A percentile compares a stretch with the other conserved stretches of the same genome.
These are phyloP conservation scores for Eremomyces bilateralis DNA, from an alignment of 495 filamentous ascomycete genomes.

Conservation along the genomic window DNA sequence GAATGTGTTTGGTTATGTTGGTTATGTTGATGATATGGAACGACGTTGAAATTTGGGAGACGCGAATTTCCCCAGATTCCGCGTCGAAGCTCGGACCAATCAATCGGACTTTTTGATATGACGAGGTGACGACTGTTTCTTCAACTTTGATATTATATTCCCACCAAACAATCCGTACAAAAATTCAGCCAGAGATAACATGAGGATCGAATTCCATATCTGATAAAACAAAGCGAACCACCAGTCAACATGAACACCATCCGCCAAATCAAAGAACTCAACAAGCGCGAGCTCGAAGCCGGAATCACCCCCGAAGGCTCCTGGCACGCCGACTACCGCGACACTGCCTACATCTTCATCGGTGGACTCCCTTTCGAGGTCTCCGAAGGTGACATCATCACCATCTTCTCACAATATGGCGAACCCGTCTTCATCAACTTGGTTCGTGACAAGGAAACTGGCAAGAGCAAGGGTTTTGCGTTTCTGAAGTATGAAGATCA, in stretches of 20 bases:
- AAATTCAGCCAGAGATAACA: no score
- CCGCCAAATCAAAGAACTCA: constrained; percentile 74
- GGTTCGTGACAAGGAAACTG: constrained; percentile 82
- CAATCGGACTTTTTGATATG: no score
- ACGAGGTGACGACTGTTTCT: no score
- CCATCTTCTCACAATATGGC: constrained; percentile 94
- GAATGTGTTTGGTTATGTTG: no score
- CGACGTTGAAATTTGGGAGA: no score
- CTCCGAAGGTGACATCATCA: constrained; percentile 85
- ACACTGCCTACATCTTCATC: constrained; percentile 92
- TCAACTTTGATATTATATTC: no score
- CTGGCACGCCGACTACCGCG: constrained; percentile 94
- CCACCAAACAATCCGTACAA: no score
- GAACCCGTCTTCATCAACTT: constrained; percentile 84
- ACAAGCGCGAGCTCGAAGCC: constrained; percentile 85
- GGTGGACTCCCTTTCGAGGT: constrained; percentile 87
- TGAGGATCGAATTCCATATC: no score
- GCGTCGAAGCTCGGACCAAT: no score
- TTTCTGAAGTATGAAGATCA: constrained; percentile 98
- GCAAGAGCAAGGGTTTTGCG: constrained; percentile 78
- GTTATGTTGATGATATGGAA: no score
- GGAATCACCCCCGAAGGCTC: constrained; percentile 64
- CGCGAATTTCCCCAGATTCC: no score
- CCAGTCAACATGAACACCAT: constrained; percentile 89
- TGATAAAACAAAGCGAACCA: no score